Base-by-base conservation (phyloP, 495 filamentous ascomycete species). In the Parathielavia appendiculata region DNA sequence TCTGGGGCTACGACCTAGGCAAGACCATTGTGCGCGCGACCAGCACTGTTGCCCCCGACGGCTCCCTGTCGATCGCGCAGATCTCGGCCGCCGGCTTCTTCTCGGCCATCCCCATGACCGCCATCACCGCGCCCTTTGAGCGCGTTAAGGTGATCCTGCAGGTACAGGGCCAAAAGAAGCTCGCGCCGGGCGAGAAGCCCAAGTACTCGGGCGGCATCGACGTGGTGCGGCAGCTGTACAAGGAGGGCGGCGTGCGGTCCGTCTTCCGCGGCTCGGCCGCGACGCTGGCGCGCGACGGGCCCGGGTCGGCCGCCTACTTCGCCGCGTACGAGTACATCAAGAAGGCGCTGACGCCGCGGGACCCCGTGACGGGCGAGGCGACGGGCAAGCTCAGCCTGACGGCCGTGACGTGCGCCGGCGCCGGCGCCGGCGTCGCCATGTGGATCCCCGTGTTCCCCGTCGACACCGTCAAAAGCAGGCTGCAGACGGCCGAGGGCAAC, bases 361-460 rank as follows among this genome's bases (percentile, higher is more conserved):
- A 96, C 67, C 88, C 80, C 16, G 71, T 76, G n/a, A 81, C 79
- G 0, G 90, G 89, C 11, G 86, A 89, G 55, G 72, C 84, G 16
- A 85, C 80, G 13, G 86, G 85, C 39, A 76, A 92, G 61, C 75
- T 97, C 46, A 91, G 88, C 52, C 72, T 97, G 59, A 70, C 81
- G 4, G 95, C 93, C 5, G 82, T 99, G n/a, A 85, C 89, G 60
- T 79, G 82, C 38, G 93, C 93, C 0, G 93, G 93, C 58, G 93
- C 89, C 46, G 87, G 85, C 0, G 93, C 93, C 0, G 93, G 93
- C 65, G 85, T 99, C 48, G 91, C 93, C 22, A 99, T 99, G 95
- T 99, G 93, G 93, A 89, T 97, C 59, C 90, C 95, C 23, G 91
- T 99, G 19, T 99, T 99, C 81, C 93, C 93, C 6, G 79, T 99